Evolutionary conservation across 768 basidiomycete species (phyloP).

Genomic region (Termitomyces sp.): DNA sequence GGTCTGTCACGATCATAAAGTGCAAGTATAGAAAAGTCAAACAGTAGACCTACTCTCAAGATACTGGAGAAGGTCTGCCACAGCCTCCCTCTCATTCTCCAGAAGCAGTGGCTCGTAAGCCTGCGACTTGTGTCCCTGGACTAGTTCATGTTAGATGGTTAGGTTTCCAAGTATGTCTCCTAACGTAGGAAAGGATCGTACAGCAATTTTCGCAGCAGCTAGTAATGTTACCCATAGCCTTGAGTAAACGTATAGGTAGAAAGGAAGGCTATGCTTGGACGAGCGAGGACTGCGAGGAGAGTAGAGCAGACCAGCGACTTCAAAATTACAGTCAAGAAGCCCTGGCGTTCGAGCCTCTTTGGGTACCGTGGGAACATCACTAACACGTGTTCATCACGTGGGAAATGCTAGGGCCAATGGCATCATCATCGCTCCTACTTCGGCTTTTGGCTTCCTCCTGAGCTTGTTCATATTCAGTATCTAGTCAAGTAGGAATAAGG

Average conservation of each 20-base stretch:
- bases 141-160: slow-evolving; percentile 33
- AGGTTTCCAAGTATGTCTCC: slow-evolving; percentile 15
- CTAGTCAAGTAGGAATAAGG: no score
- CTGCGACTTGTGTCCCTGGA: slow-evolving; percentile 80
- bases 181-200: slow-evolving; percentile 33
- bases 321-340: slow-evolving; percentile 15
- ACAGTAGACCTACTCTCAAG: slow-evolving; percentile 77
- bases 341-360: slow-evolving; percentile 5
- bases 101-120: slow-evolving; percentile 83
- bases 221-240: slow-evolving; percentile 67
- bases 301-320: slow-evolving; percentile 13
- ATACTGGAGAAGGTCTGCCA: slow-evolving; percentile 95
- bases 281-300: slow-evolving; percentile 10
- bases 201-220: slow-evolving; percentile 87
- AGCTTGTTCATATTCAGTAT: no score
- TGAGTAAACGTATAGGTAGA: not conserved
- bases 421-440: no score
- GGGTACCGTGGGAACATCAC: slow-evolving; percentile 9
- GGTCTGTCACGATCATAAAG: slow-evolving; percentile 53
- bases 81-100: slow-evolving; percentile 95
- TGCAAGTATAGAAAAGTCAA: not conserved
- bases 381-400: slow-evolving; percentile 8
- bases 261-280: slow-evolving; percentile 7
- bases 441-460: no score
- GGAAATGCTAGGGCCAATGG: no score